A percentile compares a stretch with the other conserved stretches of the same genome.
Conservation (phyloP, 2,329 filamentous ascomycete genomes). For the Talaromyces sp. region DNA sequence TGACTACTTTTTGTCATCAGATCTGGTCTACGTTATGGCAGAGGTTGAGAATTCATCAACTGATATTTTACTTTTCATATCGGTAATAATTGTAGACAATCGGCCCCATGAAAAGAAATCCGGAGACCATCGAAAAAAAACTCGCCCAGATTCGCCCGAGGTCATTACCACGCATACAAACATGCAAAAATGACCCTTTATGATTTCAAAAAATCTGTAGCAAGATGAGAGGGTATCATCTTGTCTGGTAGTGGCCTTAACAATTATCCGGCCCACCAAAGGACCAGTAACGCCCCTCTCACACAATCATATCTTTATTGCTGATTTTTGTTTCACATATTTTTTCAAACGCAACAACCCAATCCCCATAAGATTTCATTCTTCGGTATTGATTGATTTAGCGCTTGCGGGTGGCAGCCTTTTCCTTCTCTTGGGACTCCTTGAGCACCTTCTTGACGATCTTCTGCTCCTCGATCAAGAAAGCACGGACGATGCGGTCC, state of each 20-base stretch:
- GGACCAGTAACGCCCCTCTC: conserved; percentile 32
- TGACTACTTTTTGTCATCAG: background rate
- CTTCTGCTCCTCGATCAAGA: conserved; percentile 99
- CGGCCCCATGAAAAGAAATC: conserved; percentile 18
- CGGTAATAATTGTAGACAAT: conserved; percentile 20
- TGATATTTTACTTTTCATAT: conserved; percentile 20
- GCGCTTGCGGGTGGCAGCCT: conserved; percentile 40
- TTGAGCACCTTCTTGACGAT: conserved; percentile 99
- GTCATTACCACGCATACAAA: conserved; percentile 18
- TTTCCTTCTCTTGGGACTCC: conserved; percentile 76
- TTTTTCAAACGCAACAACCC: conserved; percentile 22
- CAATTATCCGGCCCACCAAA: conserved; percentile 20
- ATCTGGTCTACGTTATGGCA: background rate
- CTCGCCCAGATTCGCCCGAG: conserved; percentile 22
- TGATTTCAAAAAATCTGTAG: conserved; percentile 20
- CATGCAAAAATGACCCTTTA: conserved; percentile 18
- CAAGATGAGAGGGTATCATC: conserved; percentile 28
- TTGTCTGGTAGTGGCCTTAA: conserved; percentile 32
- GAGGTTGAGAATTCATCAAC: conserved; percentile 17
- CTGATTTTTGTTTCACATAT: conserved; percentile 30
- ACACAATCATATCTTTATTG: conserved; percentile 31
- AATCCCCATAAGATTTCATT: conserved; percentile 9
- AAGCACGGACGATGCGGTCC: conserved; percentile 95
- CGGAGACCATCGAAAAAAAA: conserved; percentile 21
- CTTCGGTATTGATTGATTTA: conserved; percentile 28